These are phyloP conservation scores for Bipolaris cookei DNA, from an alignment of 2,329 filamentous ascomycete genomes.

Conservation along the genomic window DNA sequence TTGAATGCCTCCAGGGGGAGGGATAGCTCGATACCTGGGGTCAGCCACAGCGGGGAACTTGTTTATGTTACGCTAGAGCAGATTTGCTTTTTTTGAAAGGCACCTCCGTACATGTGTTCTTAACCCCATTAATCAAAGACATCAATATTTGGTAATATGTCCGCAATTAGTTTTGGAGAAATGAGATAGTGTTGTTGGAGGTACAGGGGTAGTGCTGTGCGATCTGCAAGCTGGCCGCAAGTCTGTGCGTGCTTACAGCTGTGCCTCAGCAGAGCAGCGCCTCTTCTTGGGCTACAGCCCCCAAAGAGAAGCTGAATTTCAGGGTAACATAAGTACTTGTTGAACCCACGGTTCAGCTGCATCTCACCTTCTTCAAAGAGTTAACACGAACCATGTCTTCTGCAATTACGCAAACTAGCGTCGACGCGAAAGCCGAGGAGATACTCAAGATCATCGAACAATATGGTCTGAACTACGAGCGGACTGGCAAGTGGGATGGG, in stretches of 20 bases:
- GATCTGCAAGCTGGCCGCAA: neutral
- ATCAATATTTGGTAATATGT: too few species aligned
- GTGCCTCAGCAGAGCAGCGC: constrained; percentile 9
- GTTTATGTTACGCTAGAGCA: neutral
- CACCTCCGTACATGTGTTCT: neutral
- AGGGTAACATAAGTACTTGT: neutral
- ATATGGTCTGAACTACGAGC: constrained; percentile 35
- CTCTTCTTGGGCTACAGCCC: constrained; percentile 4
- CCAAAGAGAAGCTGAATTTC: constrained; percentile 1
- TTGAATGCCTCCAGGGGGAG: neutral
- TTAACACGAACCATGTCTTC: neutral
- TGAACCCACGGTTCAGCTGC: neutral
- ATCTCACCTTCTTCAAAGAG: neutral
- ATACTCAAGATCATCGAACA: constrained; percentile 30
- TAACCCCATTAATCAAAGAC: too few species aligned
- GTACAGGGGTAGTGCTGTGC: too few species aligned
- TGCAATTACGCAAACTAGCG: neutral
- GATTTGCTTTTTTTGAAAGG: neutral
- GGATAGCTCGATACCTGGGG: neutral
- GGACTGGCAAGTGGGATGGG: constrained; percentile 33
- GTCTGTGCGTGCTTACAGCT: constrained; percentile 10
- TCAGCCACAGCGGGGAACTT: neutral
- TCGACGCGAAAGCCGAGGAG: constrained; percentile 19
- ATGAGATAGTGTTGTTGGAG: neutral
- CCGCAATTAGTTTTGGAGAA: neutral